Evolutionary conservation across 2,329 filamentous ascomycete genomes (phyloP).

Genomic region (Beauveria medogensis): DNA sequence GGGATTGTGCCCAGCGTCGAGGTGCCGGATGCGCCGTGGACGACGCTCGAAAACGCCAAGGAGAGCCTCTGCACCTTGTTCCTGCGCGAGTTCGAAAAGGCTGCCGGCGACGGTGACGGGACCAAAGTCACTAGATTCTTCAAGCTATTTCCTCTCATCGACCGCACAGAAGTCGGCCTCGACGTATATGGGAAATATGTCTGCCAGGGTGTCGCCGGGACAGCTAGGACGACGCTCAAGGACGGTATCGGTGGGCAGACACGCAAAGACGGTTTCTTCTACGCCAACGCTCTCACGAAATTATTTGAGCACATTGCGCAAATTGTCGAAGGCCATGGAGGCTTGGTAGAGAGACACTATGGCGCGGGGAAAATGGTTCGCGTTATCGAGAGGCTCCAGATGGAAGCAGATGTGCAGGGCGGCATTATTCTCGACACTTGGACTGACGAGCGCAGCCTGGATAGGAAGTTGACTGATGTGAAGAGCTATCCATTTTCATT

Average conservation of each 20-base stretch:
- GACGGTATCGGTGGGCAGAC: slow-evolving; percentile 44
- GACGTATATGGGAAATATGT: slow-evolving; percentile 96
- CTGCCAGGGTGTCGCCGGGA: slow-evolving; percentile 83
- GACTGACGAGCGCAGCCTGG: slow-evolving; percentile 79
- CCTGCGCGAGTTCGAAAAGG: slow-evolving; percentile 88
- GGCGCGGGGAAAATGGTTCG: slow-evolving; percentile 87
- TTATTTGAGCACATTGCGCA: slow-evolving; percentile 96
- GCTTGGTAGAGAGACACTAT: slow-evolving; percentile 88
- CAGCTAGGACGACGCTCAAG: slow-evolving; percentile 73
- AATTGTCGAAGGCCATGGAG: slow-evolving; percentile 87
- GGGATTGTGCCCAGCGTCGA: slow-evolving; percentile 92
- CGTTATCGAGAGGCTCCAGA: slow-evolving; percentile 86
- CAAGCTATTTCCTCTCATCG: slow-evolving; percentile 93
- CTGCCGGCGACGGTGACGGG: slow-evolving; percentile 77
- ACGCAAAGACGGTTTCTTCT: slow-evolving; percentile 74
- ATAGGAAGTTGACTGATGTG: slow-evolving; percentile 83
- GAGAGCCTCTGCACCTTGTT: slow-evolving; percentile 88
- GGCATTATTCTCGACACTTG: slow-evolving; percentile 94
- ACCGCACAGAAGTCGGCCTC: slow-evolving; percentile 75
- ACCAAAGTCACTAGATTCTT: slow-evolving; percentile 92
- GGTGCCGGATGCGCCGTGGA: slow-evolving; percentile 81
- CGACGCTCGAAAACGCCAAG: slow-evolving; percentile 78
- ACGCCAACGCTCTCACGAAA: slow-evolving; percentile 80
- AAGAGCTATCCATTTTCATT: slow-evolving; percentile 98
- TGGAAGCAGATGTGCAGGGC: slow-evolving; percentile 92